These are phyloP conservation scores for Cladosporium sphaerospermum DNA, from an alignment of 2,329 filamentous ascomycete genomes.

Conservation along the genomic window DNA sequence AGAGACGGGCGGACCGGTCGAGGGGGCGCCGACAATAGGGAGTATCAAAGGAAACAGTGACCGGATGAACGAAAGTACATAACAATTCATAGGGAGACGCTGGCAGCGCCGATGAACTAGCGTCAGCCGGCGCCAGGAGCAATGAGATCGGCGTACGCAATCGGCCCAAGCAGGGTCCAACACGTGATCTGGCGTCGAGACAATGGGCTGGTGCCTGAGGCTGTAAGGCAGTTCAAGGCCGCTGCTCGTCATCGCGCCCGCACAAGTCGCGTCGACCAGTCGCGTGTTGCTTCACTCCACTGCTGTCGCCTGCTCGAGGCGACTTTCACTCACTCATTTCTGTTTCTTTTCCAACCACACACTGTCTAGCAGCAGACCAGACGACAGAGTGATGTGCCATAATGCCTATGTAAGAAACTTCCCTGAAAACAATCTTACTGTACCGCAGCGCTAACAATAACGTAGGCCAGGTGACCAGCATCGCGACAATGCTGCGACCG, in stretches of 20 bases:
- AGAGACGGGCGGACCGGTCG: neutral
- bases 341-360: too few species aligned
- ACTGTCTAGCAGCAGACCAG: too few species aligned
- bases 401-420: slow-evolving; percentile 26
- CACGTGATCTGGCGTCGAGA: neutral
- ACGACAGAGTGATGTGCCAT: slow-evolving; percentile 13
- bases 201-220: neutral
- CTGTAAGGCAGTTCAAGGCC: neutral
- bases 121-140: slow-evolving; percentile 6
- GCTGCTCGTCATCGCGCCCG: neutral
- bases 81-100: neutral
- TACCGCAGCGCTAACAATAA: slow-evolving; percentile 11
- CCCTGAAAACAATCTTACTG: too few species aligned
- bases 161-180: neutral
- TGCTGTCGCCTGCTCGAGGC: neutral
- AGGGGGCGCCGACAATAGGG: neutral
- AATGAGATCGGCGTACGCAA: neutral
- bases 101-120: neutral
- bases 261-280: neutral
- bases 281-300: neutral
- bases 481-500: slow-evolving; percentile 33
- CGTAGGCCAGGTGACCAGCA: slow-evolving; percentile 32
- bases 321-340: too few species aligned
- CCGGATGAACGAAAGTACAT: neutral
- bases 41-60: neutral